Conservation (phyloP, 2,329 filamentous ascomycete genomes). For the Rhinocladiella similis region DNA sequence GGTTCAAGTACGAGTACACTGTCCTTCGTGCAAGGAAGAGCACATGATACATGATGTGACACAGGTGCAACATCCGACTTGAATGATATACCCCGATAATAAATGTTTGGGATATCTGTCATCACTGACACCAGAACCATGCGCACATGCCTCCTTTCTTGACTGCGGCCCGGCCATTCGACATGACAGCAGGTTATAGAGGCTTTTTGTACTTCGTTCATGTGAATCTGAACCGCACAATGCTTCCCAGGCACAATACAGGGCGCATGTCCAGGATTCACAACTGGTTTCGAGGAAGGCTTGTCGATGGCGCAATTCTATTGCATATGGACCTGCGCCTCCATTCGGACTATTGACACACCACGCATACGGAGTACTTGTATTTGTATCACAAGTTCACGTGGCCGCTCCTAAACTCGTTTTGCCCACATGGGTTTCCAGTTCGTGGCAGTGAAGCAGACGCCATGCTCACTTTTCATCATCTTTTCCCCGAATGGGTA, state of each 20-base stretch:
- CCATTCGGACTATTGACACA: neutral
- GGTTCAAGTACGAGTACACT: neutral
- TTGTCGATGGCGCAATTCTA: neutral
- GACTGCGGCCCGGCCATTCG: neutral
- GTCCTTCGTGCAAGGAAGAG: neutral
- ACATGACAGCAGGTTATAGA: neutral
- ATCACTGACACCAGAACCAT: neutral
- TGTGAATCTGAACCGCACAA: no score
- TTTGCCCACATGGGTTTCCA: neutral
- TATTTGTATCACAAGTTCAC: neutral
- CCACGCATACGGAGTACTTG: no score
- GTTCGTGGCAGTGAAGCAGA: no score
- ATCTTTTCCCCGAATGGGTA: no score
- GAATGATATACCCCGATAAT: neutral
- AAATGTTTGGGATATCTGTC: neutral
- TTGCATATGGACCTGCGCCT: neutral
- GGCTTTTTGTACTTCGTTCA: neutral
- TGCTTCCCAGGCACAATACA: no score
- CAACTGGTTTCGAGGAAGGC: neutral
- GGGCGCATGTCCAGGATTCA: neutral
- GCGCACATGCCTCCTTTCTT: neutral
- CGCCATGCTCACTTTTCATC: no score
- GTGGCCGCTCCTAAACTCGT: neutral
- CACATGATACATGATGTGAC: neutral
- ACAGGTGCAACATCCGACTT: neutral